Base-by-base conservation (phyloP, 164 flowering plant genomes). In the Euptelea pleiosperma region DNA sequence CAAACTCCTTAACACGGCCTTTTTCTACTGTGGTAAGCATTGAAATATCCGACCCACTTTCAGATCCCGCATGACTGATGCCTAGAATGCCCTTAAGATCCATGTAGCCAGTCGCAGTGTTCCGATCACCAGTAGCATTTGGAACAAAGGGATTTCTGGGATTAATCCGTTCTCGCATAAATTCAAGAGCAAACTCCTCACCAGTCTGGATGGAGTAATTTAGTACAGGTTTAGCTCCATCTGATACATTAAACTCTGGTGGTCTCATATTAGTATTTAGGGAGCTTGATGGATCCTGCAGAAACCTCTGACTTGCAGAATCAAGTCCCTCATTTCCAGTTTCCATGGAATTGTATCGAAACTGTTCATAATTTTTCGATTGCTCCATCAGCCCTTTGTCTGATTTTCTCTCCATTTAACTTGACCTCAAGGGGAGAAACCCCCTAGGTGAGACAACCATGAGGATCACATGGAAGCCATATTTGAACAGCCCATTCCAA, bases 161-260 rank as follows among this genome's bases (percentile, higher is more conserved):
- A 62, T 73, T 78, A 54, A 80, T 88, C 57, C 91, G 69, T 9
- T 83, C 94, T 18, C 82, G 76, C 85, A 91, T 83, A 67, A 91
- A 91, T 66, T 91, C 96, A 42, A 87, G 79, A 58, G 91, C 72
- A 71, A 91, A 91, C 71, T 89, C 98, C 79, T 91, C 98, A 9
- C 98, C 98, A 26, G 98, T 91, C 76, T 83, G 98, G 61, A 89
- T 85, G 24, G 98, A 89, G 65, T 63, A 91, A 66, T 89, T 78
- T 33, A 62, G 73, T 34, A 75, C 86, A 57, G 95, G 93, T 56
- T 71, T 81, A 26, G 72, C 67, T 44, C 74, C 82, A 58, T 52
- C 70, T 19, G 79, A 29, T 28, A 64, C 42, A 55, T 55, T 67
- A 42, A 62, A 68, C 24, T 83, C 86, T 14, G 84, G 79, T 58